Evolutionary conservation across 495 filamentous ascomycete species (phyloP).

Genomic region (Trichoderma parareesei): DNA sequence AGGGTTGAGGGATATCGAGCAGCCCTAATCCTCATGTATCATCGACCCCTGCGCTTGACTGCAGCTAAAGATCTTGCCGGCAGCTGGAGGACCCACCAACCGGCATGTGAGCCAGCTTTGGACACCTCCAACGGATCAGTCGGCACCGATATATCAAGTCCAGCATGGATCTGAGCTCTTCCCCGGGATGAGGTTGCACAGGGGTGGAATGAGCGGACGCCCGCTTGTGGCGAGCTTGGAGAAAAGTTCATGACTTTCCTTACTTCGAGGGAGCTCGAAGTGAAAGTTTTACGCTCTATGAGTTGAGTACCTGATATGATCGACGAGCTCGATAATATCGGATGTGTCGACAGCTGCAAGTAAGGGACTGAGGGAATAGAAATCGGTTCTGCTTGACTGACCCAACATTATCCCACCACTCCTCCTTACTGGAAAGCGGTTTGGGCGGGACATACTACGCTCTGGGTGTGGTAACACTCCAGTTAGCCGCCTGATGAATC

Average conservation of each 20-base stretch:
- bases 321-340: neutral
- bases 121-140: neutral
- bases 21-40: neutral
- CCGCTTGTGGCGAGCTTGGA: neutral
- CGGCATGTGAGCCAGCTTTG: neutral
- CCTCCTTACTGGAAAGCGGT: too few relatives aligned
- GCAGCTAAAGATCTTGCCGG: neutral
- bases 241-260: neutral
- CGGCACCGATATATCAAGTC: neutral
- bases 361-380: too few relatives aligned
- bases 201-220: neutral
- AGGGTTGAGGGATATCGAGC: neutral
- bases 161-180: neutral
- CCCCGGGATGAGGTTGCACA: neutral
- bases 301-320: neutral
- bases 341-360: neutral
- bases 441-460: too few relatives aligned
- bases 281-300: neutral
- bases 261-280: neutral
- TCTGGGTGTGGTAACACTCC: too few relatives aligned
- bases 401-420: too few relatives aligned
- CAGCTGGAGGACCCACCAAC: neutral
- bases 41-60: neutral
- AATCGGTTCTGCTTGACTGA: too few relatives aligned
- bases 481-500: too few relatives aligned